Evolutionary conservation across 1,284 basidiomycete genomes (phyloP), one percentile per base, ranked within the genome.

Genomic region (Sanghuangporus baumii): DNA sequence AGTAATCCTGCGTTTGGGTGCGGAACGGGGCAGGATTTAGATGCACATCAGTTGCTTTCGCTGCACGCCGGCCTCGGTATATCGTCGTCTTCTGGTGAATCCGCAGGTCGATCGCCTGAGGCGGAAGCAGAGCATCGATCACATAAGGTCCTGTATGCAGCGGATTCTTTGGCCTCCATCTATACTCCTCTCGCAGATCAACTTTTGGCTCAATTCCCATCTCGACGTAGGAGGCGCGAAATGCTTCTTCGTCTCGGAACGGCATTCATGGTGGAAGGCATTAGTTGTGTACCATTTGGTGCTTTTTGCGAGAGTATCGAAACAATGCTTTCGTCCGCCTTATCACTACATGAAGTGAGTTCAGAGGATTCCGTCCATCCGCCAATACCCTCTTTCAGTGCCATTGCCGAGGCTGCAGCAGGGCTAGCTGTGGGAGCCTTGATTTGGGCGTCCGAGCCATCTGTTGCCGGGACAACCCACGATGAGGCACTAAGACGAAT

Each of bases 381-480:
- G 36, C 26, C 46, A 14, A 40, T 23, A 12, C 57, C 57, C 12
- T n/a, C 57, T 11, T 37, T 59, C 23, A 59, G 57, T 31, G 26
- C 18, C 12, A 43, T 62, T 20, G 61, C 61, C 14, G 61, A 51
- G 20, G 61, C 55, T 11, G 61, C 61, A 20, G 61, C 46, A 12
- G 55, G 41, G 11, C 40, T 62, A 16, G 61, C 61, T 51, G n/a
- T 62, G 8, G 61, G 55, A 20, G 61, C 61, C 14, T 51, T 57
- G 34, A 51, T 60, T 18, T 60, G 59, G 59, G 31, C 47, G 36
- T 52, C 46, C 16, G 59, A 60, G 23, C 9, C 59, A 38, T 26
- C 37, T 14, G 20, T 20, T 7, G 20, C 12, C 6, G 20, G 11
- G 20, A 26, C 37, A 37, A 37, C 26, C 54, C 18, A 51, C n/a